These are phyloP conservation scores for Podospora fimiseda DNA, from an alignment of 495 filamentous ascomycete genomes.

Conservation along the genomic window DNA sequence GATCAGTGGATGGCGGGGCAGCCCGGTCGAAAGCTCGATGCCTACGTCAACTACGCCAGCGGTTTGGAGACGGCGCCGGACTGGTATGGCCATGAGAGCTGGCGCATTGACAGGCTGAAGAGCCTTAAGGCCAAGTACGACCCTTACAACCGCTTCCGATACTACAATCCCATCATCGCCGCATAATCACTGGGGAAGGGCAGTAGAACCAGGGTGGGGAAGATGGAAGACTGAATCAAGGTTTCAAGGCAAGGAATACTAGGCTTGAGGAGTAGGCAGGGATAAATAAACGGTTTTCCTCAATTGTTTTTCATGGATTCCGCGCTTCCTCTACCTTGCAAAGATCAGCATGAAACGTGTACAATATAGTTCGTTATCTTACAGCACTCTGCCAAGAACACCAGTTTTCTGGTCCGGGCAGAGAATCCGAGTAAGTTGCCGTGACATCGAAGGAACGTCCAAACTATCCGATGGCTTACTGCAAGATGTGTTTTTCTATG, in stretches of 20 bases:
- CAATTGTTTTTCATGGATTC: constrained; percentile 2
- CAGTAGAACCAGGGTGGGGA: background rate
- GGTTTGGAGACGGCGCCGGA: constrained; percentile 33
- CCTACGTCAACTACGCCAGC: constrained; percentile 45
- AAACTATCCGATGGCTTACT: constrained; percentile 1
- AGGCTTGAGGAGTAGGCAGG: background rate
- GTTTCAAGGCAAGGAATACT: background rate
- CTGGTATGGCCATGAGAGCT: constrained; percentile 41
- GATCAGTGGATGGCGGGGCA: constrained; percentile 3
- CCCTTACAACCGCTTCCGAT: constrained; percentile 35
- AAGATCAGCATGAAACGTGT: constrained; percentile 3
- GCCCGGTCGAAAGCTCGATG: background rate
- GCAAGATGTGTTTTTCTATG: background rate
- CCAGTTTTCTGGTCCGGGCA: constrained; percentile 1
- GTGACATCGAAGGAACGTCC: constrained; percentile 1
- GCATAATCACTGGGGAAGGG: background rate
- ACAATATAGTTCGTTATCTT: constrained; percentile 2
- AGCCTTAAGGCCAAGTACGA: constrained; percentile 37
- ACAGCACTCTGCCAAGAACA: too few species aligned
- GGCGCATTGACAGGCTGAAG: constrained; percentile 35
- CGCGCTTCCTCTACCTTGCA: constrained; percentile 3
- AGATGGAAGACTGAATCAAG: constrained; percentile 4
- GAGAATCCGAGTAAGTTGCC: background rate
- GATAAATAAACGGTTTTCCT: too few species aligned
- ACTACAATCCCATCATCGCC: constrained; percentile 32